Base-by-base conservation (phyloP, 148 eudicot species). In the Camellia sinensis region DNA sequence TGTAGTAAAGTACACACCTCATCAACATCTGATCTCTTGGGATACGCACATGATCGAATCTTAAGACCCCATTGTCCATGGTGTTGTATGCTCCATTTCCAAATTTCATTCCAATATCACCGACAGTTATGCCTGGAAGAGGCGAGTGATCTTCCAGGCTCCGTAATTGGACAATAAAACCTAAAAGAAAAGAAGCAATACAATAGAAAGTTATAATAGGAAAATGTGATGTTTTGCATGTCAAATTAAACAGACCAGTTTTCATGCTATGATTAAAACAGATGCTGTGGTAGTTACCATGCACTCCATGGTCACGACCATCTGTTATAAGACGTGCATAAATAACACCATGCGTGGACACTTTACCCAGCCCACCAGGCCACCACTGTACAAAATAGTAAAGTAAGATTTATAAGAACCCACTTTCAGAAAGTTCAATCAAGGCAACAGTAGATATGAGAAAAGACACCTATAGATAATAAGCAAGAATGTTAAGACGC, bases 301-400 rank as follows among this genome's bases (percentile, higher is more conserved):
- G 88, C 46, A 96, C 90, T 10, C 99, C 99, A 79, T 96, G 86
- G 78, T 93, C 97, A 87, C 80, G 80, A 71, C 93, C 98, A 73
- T 87, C 94, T 67, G 85, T 80, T 78, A 96, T 83, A 59, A 96
- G 90, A 22, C 98, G 93, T 59, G 98, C 98, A 90, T 89, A 96
- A 22, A 91, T 93, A 80, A 94, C 75, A 66, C 88, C 98, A 88
- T 96, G 99, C 1, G 98, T 96, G 46, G 99, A 91, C 43, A 88
- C 86, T 87, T 93, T 96, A 48, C 99, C 98, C 82, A 96, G 82
- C 54, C 99, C 99, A 80, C 99, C 99, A 79, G 99, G 99, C 99
- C 99, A 96, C 99, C 99, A 96, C 98, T 96, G 85, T 45, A 56
- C 65, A 86, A 41, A 80, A 74, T 17, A 52, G 71, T 22, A 21